Evolutionary conservation across 345 rosid species (phyloP).

Genomic region (Populus deltoides): DNA sequence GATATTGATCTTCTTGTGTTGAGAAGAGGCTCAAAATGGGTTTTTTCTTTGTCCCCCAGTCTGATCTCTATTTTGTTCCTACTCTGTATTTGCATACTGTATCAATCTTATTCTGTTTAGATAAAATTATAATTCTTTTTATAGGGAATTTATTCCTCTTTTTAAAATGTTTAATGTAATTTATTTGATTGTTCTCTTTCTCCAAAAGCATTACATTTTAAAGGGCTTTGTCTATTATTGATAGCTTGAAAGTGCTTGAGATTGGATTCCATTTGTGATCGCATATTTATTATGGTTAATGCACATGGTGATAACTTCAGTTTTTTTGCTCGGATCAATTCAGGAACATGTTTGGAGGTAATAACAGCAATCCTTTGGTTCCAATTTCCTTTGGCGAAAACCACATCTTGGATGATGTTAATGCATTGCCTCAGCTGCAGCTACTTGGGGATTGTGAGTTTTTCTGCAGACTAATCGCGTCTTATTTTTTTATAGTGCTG

Average conservation of each 20-base stretch:
- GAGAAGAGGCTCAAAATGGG: background rate
- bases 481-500: too few relatives aligned
- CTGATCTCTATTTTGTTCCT: too few relatives aligned
- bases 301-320: background rate
- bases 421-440: constrained; percentile 57
- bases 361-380: constrained; percentile 42
- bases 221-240: background rate
- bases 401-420: constrained; percentile 49
- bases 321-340: background rate
- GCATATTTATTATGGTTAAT: background rate
- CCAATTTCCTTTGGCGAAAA: constrained; percentile 50
- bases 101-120: too few relatives aligned
- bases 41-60: background rate
- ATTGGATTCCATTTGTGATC: background rate
- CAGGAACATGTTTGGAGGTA: constrained; percentile 69
- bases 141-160: background rate
- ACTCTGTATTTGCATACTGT: too few relatives aligned
- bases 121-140: background rate
- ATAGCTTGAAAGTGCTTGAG: background rate
- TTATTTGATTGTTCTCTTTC: constrained; percentile 1
- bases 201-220: background rate
- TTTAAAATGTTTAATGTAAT: background rate
- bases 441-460: constrained; percentile 53
- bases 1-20: background rate
- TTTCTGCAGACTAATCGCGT: background rate